Conservation (phyloP, 495 filamentous ascomycete genomes). For the Podospora pseudopauciseta region DNA sequence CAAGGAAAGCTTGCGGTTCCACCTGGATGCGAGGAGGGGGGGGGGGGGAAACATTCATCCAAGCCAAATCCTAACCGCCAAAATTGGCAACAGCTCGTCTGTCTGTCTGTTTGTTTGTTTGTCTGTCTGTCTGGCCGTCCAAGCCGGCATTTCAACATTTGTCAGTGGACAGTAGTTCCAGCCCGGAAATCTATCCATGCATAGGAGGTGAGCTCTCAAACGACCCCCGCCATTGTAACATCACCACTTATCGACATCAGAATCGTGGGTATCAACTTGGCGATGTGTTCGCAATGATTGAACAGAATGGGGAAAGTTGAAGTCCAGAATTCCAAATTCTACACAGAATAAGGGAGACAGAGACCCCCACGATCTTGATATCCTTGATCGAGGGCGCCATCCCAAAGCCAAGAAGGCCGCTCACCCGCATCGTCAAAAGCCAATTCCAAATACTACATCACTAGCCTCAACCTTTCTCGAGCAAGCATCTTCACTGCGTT, state of each 20-base stretch:
- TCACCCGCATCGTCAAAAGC: no score
- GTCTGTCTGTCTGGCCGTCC: neutral
- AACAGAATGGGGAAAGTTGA: neutral
- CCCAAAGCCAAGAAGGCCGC: no score
- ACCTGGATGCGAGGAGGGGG: neutral
- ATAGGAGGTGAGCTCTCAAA: neutral
- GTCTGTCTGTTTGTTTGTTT: neutral
- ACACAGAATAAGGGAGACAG: no score
- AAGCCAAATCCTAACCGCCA: neutral
- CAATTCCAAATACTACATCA: neutral
- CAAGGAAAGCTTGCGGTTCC: neutral
- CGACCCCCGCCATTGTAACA: neutral
- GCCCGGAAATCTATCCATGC: neutral
- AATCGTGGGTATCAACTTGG: neutral
- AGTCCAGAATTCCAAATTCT: neutral
- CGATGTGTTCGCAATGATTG: neutral
- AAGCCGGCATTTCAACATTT: neutral
- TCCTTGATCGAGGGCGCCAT: no score
- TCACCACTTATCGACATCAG: neutral
- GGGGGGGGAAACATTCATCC: neutral
- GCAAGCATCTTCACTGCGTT: neutral
- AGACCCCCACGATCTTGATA: neutral
- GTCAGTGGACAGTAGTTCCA: neutral
- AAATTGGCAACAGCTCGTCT: neutral
- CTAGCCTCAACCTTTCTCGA: neutral